phyloP scores from a whole-genome alignment of 2,329 filamentous ascomycete species.

The Plenodomus biglobosus region DNA sequence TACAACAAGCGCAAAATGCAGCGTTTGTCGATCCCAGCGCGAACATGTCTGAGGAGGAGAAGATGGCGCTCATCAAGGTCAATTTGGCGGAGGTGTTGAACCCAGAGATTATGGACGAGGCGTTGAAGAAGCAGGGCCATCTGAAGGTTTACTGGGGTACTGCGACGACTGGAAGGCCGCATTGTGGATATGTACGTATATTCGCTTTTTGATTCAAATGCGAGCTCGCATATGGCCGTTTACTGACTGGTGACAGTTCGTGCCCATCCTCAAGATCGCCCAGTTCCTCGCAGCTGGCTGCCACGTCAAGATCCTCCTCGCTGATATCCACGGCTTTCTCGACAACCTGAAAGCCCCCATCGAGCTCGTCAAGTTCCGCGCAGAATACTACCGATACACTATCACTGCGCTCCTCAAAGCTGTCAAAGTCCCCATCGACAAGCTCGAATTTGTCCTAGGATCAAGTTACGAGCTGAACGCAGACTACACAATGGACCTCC shows the following conservation, averaged over 20 bases:
- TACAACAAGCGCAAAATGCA: constrained; percentile 27
- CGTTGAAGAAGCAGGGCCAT: constrained; percentile 65
- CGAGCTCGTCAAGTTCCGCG: constrained; percentile 79
- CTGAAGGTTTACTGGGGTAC: constrained; percentile 88
- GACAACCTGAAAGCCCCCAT: constrained; percentile 85
- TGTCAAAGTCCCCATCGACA: constrained; percentile 75
- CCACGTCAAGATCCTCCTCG: constrained; percentile 76
- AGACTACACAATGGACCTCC: constrained; percentile 84
- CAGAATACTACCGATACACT: constrained; percentile 77
- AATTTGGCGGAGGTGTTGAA: constrained; percentile 84
- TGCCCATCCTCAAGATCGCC: constrained; percentile 85
- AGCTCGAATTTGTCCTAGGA: constrained; percentile 81
- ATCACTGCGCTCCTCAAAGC: constrained; percentile 76
- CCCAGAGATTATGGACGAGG: constrained; percentile 75
- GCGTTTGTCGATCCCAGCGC: constrained; percentile 23
- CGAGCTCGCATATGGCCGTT: constrained; percentile 8
- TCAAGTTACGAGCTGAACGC: constrained; percentile 73
- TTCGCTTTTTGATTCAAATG: background rate
- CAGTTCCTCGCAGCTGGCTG: constrained; percentile 84
- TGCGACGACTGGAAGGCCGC: constrained; percentile 82
- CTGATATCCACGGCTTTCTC: constrained; percentile 67
- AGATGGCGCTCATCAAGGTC: constrained; percentile 73
- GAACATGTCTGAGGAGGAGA: constrained; percentile 57
- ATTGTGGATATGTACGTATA: constrained; percentile 70
- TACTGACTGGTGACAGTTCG: constrained; percentile 54